phyloP scores from a whole-genome alignment of 805 yeast species.

The Saccharomycopsis amapae region DNA sequence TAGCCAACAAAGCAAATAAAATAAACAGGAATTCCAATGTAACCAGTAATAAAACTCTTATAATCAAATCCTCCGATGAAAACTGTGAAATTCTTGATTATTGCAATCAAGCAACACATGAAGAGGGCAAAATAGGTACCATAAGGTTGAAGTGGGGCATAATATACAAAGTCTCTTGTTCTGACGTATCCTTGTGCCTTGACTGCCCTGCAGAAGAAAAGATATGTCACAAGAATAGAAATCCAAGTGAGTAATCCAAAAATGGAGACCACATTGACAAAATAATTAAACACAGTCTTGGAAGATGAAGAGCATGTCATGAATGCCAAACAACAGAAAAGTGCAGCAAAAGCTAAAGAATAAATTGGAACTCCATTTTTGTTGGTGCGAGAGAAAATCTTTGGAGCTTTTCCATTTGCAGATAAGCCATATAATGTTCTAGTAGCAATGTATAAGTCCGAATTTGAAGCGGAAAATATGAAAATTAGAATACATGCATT shows the following conservation, averaged over 20 bases:
- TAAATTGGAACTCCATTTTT: conserved; percentile 64
- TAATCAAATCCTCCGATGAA: conserved; percentile 66
- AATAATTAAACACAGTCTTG: conserved; percentile 62
- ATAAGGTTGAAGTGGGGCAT: conserved; percentile 54
- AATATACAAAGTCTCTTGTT: conserved; percentile 26
- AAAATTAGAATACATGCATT: conserved; percentile 71
- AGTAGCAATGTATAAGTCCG: conserved; percentile 68
- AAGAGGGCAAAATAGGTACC: conserved; percentile 39
- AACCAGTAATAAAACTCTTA: conserved; percentile 57
- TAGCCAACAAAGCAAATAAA: not conserved
- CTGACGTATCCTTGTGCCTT: conserved; percentile 48
- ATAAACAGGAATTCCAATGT: conserved; percentile 57
- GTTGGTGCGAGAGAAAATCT: conserved; percentile 52
- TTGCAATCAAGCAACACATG: conserved; percentile 56
- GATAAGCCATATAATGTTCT: conserved; percentile 66
- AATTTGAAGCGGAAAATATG: conserved; percentile 79
- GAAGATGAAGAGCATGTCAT: conserved; percentile 55
- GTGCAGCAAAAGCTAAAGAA: conserved; percentile 42
- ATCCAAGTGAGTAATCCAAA: conserved; percentile 60
- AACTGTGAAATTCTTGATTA: conserved; percentile 38
- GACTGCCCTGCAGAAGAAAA: conserved; percentile 57
- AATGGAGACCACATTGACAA: conserved; percentile 62
- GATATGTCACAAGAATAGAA: conserved; percentile 48
- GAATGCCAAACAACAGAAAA: conserved; percentile 61
- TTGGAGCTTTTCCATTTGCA: conserved; percentile 66